Conservation (phyloP, 371 early-diverging fungal genomes). For the Mortierella sp. region DNA sequence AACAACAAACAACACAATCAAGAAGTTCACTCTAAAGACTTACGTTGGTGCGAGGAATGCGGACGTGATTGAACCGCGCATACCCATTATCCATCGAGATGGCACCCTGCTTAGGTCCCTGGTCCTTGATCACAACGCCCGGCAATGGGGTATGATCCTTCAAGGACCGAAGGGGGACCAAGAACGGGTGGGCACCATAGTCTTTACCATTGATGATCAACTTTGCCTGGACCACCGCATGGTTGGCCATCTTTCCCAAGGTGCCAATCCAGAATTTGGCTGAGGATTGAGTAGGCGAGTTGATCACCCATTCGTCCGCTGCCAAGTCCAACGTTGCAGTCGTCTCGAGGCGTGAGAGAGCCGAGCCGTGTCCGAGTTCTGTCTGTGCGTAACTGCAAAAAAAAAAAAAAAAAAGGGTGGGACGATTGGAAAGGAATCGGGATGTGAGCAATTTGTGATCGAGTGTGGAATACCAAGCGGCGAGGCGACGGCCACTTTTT, state of each 20-base stretch:
- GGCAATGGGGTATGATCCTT: slow-evolving; percentile 81
- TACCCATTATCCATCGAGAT: slow-evolving; percentile 90
- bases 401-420: neutral
- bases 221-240: slow-evolving; percentile 91
- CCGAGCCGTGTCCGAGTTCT: slow-evolving; percentile 77
- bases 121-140: slow-evolving; percentile 92
- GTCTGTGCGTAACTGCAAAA: slow-evolving; percentile 69
- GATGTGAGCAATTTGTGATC: neutral
- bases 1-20: neutral
- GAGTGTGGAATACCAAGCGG: neutral
- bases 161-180: slow-evolving; percentile 88
- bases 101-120: slow-evolving; percentile 92
- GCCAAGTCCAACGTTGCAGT: slow-evolving; percentile 81
- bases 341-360: slow-evolving; percentile 84
- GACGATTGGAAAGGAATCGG: neutral
- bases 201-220: slow-evolving; percentile 83
- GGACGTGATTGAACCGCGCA: slow-evolving; percentile 77
- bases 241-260: slow-evolving; percentile 76
- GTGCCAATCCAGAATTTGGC: slow-evolving; percentile 96
- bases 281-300: slow-evolving; percentile 75
- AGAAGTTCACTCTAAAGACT: neutral
- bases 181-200: slow-evolving; percentile 88
- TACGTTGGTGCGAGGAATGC: slow-evolving; percentile 81
- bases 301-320: slow-evolving; percentile 81
- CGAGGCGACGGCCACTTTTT: no score